Base-by-base conservation (phyloP, 306 rosid genomes). In the Ceratonia siliqua region DNA sequence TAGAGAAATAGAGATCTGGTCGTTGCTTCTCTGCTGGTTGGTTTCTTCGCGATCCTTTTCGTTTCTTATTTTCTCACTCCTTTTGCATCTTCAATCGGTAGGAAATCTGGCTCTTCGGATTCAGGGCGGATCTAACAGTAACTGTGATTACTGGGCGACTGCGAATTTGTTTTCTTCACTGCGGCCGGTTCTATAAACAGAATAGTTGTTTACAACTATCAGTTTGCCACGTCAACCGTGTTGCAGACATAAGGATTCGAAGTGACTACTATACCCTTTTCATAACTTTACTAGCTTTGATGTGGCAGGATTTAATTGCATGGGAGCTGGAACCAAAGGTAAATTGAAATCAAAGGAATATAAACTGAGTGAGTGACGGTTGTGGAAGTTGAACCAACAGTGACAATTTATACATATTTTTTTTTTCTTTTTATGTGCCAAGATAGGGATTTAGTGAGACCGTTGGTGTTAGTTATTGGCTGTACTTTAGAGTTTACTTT, bases 91-190 rank as follows among this genome's bases (percentile, higher is more conserved):
- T 55, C 3, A 20, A 71, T 62, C 2, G 72, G 72, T 61, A 61
- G 65, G 69, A 59, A 35, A 62, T 46, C 21, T 18, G 5, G 49
- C 25, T 24, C n/a, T 42, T 36, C 20, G 14, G 30, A 56, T 52
- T 65, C 55, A 62, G 58, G 30, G 59, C 17, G 71, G 78, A 62
- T 78, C 73, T 78, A 54, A 78, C 78, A 28, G 77, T 45, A 30
- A 2, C 21, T 5, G 67, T 54, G 57, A 64, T 54, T 78, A 74
- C 69, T 4, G 48, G 15, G 62, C 32, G 17, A 32, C 68, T 39
- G 17, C 18, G 21, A 3, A 21, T 13, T 8, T 35, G 18, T 52
- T 62, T 57, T 59, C 45, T 71, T 50, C 30, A 12, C 32, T 78
- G 52, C 53, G 28, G 45, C 8, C 35, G 49, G 71, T 22, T 71